phyloP scores from a whole-genome alignment of 805 yeast genomes.

The Torulaspora indica region DNA sequence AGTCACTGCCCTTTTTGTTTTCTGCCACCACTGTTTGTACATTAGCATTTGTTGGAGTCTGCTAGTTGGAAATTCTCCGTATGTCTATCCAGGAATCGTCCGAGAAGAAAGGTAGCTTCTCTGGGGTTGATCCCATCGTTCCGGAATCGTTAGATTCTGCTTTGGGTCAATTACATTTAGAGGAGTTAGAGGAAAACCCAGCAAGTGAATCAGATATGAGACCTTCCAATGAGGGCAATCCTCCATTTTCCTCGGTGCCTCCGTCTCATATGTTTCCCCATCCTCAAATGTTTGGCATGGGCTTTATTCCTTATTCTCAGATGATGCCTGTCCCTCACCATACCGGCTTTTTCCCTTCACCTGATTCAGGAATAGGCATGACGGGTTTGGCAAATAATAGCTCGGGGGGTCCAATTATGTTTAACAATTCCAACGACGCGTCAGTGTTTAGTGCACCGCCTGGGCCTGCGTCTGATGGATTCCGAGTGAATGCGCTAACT shows the following conservation, averaged over 20 bases:
- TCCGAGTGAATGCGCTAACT: constrained; percentile 4
- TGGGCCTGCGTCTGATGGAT: constrained; percentile 8
- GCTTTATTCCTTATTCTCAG: constrained; percentile 33
- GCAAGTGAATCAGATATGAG: constrained; percentile 3
- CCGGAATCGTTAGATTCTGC: constrained; percentile 32
- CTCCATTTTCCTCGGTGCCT: constrained; percentile 9
- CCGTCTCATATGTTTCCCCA: constrained; percentile 23
- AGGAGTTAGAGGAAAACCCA: constrained; percentile 20
- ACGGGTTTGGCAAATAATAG: constrained; percentile 1
- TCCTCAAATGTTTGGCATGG: constrained; percentile 32
- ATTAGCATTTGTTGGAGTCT: constrained; percentile 1
- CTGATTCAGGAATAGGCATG: constrained; percentile 14
- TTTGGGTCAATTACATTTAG: constrained; percentile 32
- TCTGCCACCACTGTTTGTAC: constrained; percentile 2
- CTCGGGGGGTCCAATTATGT: constrained; percentile 8
- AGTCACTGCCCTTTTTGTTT: constrained; percentile 5
- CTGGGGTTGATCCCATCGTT: constrained; percentile 26
- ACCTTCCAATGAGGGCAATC: background rate
- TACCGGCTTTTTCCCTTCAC: constrained; percentile 27
- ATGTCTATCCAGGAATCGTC: constrained; percentile 16
- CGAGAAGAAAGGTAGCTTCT: constrained; percentile 9
- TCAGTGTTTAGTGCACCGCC: constrained; percentile 15
- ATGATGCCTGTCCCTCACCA: constrained; percentile 34
- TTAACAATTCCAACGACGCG: constrained; percentile 19
- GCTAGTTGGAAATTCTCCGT: background rate